Evolutionary conservation across 257 asterid genomes (phyloP), one percentile per base, ranked within the genome.

Genomic region (Nicotiana benthamiana): DNA sequence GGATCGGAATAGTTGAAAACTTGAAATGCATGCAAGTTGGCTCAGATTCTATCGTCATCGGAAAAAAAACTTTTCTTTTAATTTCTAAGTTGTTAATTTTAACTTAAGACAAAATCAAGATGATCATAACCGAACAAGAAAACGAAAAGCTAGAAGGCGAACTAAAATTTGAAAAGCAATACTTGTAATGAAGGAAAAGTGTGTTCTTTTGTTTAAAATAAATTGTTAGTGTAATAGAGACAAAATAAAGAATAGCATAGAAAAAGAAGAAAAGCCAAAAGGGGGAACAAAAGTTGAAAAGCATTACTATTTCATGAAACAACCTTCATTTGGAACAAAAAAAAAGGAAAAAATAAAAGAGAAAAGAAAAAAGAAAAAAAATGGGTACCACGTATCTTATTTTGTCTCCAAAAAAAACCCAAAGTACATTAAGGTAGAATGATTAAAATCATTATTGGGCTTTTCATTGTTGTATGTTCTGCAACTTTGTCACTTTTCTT

Each of bases 381-480:
- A 15, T 15, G 28, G 83, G 20, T 24, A 48, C 63, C 79, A 40
- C 70, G 18, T 79, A 52, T 52, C 56, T 80, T 81, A 51, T 57
- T 34, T 80, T 63, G 76, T 80, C 86, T 64, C 54, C 27, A 22
- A 70, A 72, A 75, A 17, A 75, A 64, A 8, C 48, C 48, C 28
- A 53, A 57, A 76, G 48, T 40, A 9, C 9, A 70, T 46, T 63
- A n/a, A 40, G 46, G 16, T 64, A 28, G 40, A 64, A 9, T 64
- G 36, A 24, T 11, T 64, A 34, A 64, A 66, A 66, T 32, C 11
- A 66, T 28, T 34, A 30, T 66, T 28, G 40, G 51, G 34, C 40
- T 20, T 66, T 17, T 66, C 51, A 66, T 52, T 52, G 57, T 15
- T 52, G 57, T 52, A 52, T 15, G n/a, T 15, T 13, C 0, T 13